Conservation (phyloP, 129 eudicot species). For the Centaurea solstitialis region DNA sequence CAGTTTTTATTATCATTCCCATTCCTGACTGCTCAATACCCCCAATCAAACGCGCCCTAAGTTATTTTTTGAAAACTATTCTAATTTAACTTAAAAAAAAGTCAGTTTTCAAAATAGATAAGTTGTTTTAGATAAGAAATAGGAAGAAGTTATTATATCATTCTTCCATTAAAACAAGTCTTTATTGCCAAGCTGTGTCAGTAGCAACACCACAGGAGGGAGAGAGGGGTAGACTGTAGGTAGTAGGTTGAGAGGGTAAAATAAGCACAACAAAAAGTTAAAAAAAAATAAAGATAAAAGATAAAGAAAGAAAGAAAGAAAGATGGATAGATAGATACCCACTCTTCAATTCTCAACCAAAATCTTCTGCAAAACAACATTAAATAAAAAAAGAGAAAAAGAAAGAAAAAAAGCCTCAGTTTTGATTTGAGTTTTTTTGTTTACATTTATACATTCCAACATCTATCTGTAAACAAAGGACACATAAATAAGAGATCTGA, state of each 20-base stretch:
- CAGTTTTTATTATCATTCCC: too few relatives aligned
- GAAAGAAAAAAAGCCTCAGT: not conserved
- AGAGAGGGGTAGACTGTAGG: not conserved
- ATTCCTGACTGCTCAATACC: too few relatives aligned
- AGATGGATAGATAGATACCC: conserved; percentile 3
- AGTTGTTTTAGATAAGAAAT: too few relatives aligned
- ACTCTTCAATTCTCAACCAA: conserved; percentile 10
- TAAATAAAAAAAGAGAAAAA: not conserved
- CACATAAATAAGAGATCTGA: conserved; percentile 24
- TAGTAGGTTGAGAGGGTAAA: not conserved
- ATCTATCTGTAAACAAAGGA: conserved; percentile 1
- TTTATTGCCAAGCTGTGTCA: conserved; percentile 33
- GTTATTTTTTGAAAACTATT: too few relatives aligned
- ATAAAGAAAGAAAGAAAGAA: not conserved
- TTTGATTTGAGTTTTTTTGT: not conserved
- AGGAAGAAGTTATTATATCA: too few relatives aligned
- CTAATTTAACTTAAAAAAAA: too few relatives aligned
- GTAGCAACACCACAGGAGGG: conserved; percentile 11
- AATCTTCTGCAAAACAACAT: not conserved
- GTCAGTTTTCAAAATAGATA: too few relatives aligned
- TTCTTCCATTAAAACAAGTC: not conserved
- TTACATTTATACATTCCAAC: conserved; percentile 7
- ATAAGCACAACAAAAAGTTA: conserved; percentile 12
- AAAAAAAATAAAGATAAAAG: not conserved
- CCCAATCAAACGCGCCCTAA: too few relatives aligned